Evolutionary conservation across 768 basidiomycete species (phyloP), one percentile per base, ranked within the genome.

Genomic region (Candolleomyces eurysporus): DNA sequence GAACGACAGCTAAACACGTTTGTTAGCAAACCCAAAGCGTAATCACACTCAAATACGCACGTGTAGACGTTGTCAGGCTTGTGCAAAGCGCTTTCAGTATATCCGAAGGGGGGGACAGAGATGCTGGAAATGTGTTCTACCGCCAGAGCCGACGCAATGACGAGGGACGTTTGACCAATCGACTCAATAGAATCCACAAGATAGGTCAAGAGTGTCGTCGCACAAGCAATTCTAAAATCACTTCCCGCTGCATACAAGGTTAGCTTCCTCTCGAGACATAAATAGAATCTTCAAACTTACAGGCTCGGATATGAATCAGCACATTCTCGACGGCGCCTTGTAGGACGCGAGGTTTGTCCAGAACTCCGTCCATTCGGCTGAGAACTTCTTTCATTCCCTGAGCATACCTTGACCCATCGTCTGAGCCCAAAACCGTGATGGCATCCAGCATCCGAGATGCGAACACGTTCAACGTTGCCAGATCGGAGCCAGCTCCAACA

Each of bases 351-450:
- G 71, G 69, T 26, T 72, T 71, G 31, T 69, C 69, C 3, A 71
- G 63, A 13, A 65, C 64, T 26, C 61, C 71, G 69, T 80, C 86
- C 67, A 72, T 69, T 59, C 59, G 72, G 57, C 62, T 69, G 62
- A 76, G 81, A 60, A 74, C 74, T 59, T 80, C 77, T 60, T 77
- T 76, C 40, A 89, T 62, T 60, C 78, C 77, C 16, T 70, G 76
- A 19, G 84, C 87, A 71, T 90, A 92, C 32, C 73, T 65, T 63
- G 86, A 84, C 2, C 86, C 83, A 64, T 90, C 83, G 16, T 78
- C 72, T 36, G 63, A 72, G 48, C 75, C 73, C 46, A 82, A 75
- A 16, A 81, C 67, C 49, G 81, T 80, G 19, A 85, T 58, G 19
- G 89, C 73, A 63, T 90, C 85, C n/a, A 89, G 71, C 21, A 89